Evolutionary conservation across 1,139 yeast species (phyloP).

Genomic region (Nakaseomyces kungkrabaensis): DNA sequence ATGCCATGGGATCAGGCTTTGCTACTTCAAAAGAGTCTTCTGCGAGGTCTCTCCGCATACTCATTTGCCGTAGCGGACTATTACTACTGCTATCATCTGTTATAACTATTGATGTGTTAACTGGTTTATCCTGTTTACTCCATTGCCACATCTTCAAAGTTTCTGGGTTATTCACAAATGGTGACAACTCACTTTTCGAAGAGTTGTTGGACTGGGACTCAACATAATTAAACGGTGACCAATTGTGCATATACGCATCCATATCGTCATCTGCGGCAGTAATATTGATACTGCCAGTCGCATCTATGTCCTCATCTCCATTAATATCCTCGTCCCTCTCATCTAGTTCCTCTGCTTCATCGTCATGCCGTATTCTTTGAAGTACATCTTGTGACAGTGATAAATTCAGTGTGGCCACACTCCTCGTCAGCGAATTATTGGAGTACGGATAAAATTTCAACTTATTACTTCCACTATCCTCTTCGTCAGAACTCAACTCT

Average conservation of each 20-base stretch:
- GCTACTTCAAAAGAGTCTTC: slow-evolving; percentile 10
- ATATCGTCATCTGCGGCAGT: slow-evolving; percentile 3
- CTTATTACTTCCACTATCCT: slow-evolving; percentile 9
- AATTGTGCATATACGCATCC: slow-evolving; percentile 13
- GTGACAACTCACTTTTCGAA: slow-evolving; percentile 23
- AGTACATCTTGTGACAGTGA: slow-evolving; percentile 11
- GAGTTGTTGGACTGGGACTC: slow-evolving; percentile 11
- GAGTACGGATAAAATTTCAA: slow-evolving; percentile 23
- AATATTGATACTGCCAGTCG: neutral
- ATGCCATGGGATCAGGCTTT: slow-evolving; percentile 22
- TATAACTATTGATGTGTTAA: neutral
- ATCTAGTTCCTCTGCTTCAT: slow-evolving; percentile 8
- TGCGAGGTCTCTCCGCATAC: neutral
- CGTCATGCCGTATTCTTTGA: neutral
- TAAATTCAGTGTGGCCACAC: slow-evolving; percentile 26
- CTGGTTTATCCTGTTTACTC: slow-evolving; percentile 3
- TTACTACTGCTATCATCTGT: neutral
- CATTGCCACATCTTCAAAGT: slow-evolving; percentile 14
- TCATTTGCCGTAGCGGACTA: neutral
- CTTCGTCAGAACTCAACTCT: neutral
- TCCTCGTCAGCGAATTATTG: slow-evolving; percentile 23
- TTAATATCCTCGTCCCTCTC: neutral
- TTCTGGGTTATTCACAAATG: slow-evolving; percentile 21
- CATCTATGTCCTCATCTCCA: neutral
- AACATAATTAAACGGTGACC: slow-evolving; percentile 22